Evolutionary conservation across 495 filamentous ascomycete species (phyloP).

Genomic region (Penicillium turbatum): DNA sequence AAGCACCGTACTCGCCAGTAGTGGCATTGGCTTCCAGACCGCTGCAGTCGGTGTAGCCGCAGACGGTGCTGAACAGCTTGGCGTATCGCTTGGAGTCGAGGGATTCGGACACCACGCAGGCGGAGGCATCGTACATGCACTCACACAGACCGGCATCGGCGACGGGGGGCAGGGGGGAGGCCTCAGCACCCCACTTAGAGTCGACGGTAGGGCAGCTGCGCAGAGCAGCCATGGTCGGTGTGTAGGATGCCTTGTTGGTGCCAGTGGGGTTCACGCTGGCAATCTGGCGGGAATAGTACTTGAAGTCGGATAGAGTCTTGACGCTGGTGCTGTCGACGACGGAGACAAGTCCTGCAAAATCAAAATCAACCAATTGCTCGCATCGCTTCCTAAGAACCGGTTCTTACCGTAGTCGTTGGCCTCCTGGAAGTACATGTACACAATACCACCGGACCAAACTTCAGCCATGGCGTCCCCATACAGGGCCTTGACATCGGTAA

Average conservation of each 20-base stretch:
- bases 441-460: slow-evolving; percentile 91
- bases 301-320: slow-evolving; percentile 68
- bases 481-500: slow-evolving; percentile 80
- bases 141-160: slow-evolving; percentile 69
- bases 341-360: slow-evolving; percentile 58
- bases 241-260: slow-evolving; percentile 63
- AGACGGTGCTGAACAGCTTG: slow-evolving; percentile 70
- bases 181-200: slow-evolving; percentile 61
- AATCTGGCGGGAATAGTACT: slow-evolving; percentile 65
- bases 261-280: slow-evolving; percentile 61
- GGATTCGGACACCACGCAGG: slow-evolving; percentile 58
- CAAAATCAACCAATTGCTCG: neutral
- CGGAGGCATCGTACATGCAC: slow-evolving; percentile 72
- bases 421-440: slow-evolving; percentile 97
- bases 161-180: slow-evolving; percentile 68
- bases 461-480: slow-evolving; percentile 75
- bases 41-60: slow-evolving; percentile 60
- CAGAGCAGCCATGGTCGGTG: slow-evolving; percentile 69
- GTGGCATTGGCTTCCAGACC: slow-evolving; percentile 69
- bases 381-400: too few species aligned
- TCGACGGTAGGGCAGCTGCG: slow-evolving; percentile 65
- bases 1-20: slow-evolving; percentile 77
- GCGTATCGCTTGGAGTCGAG: slow-evolving; percentile 51
- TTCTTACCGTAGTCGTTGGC: slow-evolving; percentile 77
- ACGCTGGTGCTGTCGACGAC: slow-evolving; percentile 57